Percentiles rank a stretch among this genome's conserved stretches.
phyloP scores from a whole-genome alignment of 345 rosid genomes.

The Draba incana region DNA sequence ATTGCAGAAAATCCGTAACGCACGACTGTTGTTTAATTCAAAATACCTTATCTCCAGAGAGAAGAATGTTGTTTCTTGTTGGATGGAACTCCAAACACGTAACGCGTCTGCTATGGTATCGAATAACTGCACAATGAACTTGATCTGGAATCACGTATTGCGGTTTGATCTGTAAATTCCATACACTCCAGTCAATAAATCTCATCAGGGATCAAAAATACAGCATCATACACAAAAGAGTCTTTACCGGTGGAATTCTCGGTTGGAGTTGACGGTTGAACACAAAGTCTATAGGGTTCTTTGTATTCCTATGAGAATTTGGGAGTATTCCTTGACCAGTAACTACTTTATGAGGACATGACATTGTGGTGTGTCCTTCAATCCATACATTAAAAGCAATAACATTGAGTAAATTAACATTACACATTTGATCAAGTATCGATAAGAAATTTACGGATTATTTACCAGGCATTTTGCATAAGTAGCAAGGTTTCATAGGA shows the following conservation, averaged over 20 bases:
- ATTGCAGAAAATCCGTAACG: not conserved
- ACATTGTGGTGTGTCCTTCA: slow-evolving; percentile 89
- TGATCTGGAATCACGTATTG: slow-evolving; percentile 76
- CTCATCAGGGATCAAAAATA: slow-evolving; percentile 8
- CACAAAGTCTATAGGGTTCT: slow-evolving; percentile 64
- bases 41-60: slow-evolving; percentile 92
- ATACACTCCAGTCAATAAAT: not conserved
- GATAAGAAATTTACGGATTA: not conserved
- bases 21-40: not conserved
- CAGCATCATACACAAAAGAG: not conserved
- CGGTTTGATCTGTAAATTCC: slow-evolving; percentile 62
- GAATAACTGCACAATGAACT: slow-evolving; percentile 83
- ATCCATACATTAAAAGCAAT: slow-evolving; percentile 13
- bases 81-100: slow-evolving; percentile 98
- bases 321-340: slow-evolving; percentile 66
- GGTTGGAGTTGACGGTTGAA: slow-evolving; percentile 80
- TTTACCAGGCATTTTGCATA: slow-evolving; percentile 95
- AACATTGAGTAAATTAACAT: not conserved
- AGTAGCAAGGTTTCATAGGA: slow-evolving; percentile 96
- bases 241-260: slow-evolving; percentile 51
- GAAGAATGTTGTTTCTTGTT: slow-evolving; percentile 74
- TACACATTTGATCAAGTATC: slow-evolving; percentile 3
- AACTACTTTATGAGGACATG: slow-evolving; percentile 81
- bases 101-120: slow-evolving; percentile 93
- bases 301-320: slow-evolving; percentile 57